Conservation (phyloP, 768 basidiomycete species). For the Tephrocybe rancida region DNA sequence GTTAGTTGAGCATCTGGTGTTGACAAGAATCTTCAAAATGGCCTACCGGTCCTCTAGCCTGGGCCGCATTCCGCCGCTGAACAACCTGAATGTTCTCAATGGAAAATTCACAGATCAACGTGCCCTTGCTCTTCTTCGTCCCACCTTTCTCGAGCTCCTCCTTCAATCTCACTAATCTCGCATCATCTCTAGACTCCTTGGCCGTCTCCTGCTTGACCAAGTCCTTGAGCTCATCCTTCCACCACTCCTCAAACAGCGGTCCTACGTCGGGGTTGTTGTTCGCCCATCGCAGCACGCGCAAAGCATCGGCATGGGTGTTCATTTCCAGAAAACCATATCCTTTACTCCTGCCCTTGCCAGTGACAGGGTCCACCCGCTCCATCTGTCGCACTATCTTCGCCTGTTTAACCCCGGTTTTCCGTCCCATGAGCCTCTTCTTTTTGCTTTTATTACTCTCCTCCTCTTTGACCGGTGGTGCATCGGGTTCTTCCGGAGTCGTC, state of each 20-base stretch:
- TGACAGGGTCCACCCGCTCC: slow-evolving; percentile 88
- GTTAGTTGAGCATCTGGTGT: background rate
- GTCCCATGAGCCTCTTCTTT: slow-evolving; percentile 30
- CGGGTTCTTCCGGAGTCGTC: background rate
- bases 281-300: slow-evolving; percentile 90
- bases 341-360: slow-evolving; percentile 84
- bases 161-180: slow-evolving; percentile 59
- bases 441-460: slow-evolving; percentile 25
- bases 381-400: slow-evolving; percentile 89
- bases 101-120: slow-evolving; percentile 91
- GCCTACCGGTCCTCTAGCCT: slow-evolving; percentile 36
- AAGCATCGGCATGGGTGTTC: slow-evolving; percentile 83
- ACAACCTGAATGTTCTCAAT: slow-evolving; percentile 94
- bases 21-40: background rate
- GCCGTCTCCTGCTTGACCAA: slow-evolving; percentile 56
- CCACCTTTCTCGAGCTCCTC: slow-evolving; percentile 50
- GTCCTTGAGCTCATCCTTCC: slow-evolving; percentile 75
- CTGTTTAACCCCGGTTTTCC: slow-evolving; percentile 68
- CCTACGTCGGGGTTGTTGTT: slow-evolving; percentile 83
- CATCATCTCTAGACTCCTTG: slow-evolving; percentile 46
- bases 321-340: slow-evolving; percentile 98
- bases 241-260: slow-evolving; percentile 76
- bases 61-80: slow-evolving; percentile 65
- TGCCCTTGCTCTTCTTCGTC: slow-evolving; percentile 44
- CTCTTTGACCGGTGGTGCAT: slow-evolving; percentile 16